Percentiles rank a stretch among this genome's conserved stretches.
Evolutionary conservation across 208 protist genomes (phyloP).

Genomic region (Borovskyia barvae): DNA sequence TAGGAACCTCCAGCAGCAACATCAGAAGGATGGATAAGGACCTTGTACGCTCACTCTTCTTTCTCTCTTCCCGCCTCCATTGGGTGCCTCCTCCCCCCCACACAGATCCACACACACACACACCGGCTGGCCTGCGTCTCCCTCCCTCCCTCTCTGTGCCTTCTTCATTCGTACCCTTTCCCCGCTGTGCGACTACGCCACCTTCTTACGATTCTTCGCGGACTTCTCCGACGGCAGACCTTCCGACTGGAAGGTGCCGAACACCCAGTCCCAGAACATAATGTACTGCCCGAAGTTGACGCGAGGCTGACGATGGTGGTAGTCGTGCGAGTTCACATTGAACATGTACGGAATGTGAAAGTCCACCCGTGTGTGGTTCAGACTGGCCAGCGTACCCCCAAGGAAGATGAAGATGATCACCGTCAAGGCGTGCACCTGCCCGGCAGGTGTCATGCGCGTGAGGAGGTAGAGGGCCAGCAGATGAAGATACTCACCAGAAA

Average conservation of each 20-base stretch:
- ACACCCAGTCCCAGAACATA: conserved; percentile 91
- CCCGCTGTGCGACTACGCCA: not conserved
- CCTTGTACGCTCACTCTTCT: no score
- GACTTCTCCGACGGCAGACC: conserved; percentile 26
- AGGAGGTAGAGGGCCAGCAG: conserved; percentile 78
- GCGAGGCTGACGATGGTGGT: conserved; percentile 85
- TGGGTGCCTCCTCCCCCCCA: no score
- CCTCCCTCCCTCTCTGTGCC: not conserved
- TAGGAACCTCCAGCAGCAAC: no score
- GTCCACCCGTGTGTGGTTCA: conserved; percentile 92
- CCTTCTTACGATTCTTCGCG: conserved; percentile 8
- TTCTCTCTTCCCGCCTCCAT: no score
- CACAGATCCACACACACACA: not conserved
- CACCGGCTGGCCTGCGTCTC: not conserved
- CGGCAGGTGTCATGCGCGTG: conserved; percentile 38
- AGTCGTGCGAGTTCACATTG: conserved; percentile 85
- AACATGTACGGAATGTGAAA: conserved; percentile 80
- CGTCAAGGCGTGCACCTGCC: conserved; percentile 67
- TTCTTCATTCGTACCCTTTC: not conserved
- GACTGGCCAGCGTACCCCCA: conserved; percentile 78
- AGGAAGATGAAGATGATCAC: conserved; percentile 75
- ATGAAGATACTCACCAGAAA: conserved; percentile 88
- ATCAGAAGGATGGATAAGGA: no score
- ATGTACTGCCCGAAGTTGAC: conserved; percentile 93
- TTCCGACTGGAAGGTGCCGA: conserved; percentile 76